Evolutionary conservation across 2,329 filamentous ascomycete genomes (phyloP), one percentile per base, ranked within the genome.

Genomic region (Ophiocordyceps sinensis): DNA sequence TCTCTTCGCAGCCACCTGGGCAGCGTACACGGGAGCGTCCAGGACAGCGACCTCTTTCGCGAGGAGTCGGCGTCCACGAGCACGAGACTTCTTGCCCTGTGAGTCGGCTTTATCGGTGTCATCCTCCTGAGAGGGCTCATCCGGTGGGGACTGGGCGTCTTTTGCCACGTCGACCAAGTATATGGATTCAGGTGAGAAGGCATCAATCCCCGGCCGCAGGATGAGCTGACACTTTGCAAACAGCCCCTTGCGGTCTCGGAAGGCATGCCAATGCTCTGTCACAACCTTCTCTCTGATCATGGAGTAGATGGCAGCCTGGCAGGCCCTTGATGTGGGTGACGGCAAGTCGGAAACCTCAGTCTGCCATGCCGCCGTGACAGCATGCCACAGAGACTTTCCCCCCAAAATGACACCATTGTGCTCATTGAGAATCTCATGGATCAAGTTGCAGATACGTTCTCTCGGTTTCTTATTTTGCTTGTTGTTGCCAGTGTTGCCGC

Each of bases 11-110:
- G 59, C 54, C 38, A 55, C 43, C 45, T 63, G 60, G 10, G 59
- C 58, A n/a, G 53, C 59, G 51, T 74, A 74, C 26, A 71, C 66
- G 3, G 70, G 70, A 2, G 70, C 70, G 40, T 64, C 61, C 26
- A 74, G 51, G n/a, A 65, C 59, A 30, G 69, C 67, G 15, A 74
- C 61, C 39, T 68, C 65, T 10, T 61, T 52, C 3, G 60, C 58
- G 38, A 65, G 59, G 47, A 54, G 49, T 42, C 64, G 56, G 41
- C 63, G 56, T 37, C 61, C 58, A 10, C 55, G 55, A 12, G 39
- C 19, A 21, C 47, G 47, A 23, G 40, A 32, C 9, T 47, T 47
- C 37, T 54, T 57, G 23, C 42, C 35, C 5, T 43, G 37, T 14
- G 40, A 35, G 23, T 19, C 5, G 15, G n/a, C 12, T 8, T n/a